phyloP scores from a whole-genome alignment of 1,284 basidiomycete genomes.

The Apiotrichum mycotoxinovorans region DNA sequence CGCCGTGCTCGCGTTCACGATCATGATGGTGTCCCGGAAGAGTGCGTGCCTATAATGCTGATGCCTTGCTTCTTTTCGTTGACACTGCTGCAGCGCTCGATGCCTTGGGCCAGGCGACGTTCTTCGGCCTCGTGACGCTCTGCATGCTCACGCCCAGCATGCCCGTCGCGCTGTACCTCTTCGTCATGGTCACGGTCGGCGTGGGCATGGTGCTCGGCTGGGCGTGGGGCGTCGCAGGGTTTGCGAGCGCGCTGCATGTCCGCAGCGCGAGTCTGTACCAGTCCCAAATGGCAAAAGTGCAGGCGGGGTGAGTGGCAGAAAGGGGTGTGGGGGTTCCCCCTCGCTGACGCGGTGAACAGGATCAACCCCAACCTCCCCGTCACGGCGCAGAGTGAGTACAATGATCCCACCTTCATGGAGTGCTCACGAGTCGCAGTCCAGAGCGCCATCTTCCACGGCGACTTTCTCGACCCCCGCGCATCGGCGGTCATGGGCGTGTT shows the following conservation, averaged over 20 bases:
- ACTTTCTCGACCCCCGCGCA: conserved; percentile 63
- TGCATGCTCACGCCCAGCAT: conserved; percentile 46
- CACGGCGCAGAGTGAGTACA: conserved; percentile 51
- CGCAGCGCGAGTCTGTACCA: conserved; percentile 54
- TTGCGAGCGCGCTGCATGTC: conserved; percentile 63
- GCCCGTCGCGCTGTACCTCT: conserved; percentile 40
- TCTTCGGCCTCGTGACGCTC: conserved; percentile 38
- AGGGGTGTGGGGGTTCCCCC: too few species aligned
- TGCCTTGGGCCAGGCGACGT: conserved; percentile 9
- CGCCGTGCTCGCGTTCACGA: conserved; percentile 29
- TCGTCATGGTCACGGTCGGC: conserved; percentile 54
- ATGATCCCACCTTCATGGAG: background rate
- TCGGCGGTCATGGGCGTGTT: conserved; percentile 64
- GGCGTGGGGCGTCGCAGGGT: conserved; percentile 68
- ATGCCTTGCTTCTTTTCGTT: too few species aligned
- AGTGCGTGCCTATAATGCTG: conserved; percentile 21
- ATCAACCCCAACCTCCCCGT: conserved; percentile 52
- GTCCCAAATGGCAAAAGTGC: background rate
- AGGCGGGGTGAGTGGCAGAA: background rate
- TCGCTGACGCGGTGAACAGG: too few species aligned
- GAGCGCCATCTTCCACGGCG: conserved; percentile 60
- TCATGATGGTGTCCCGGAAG: conserved; percentile 33
- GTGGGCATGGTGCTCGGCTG: conserved; percentile 67
- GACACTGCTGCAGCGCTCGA: background rate
- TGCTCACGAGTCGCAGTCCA: conserved; percentile 36